Evolutionary conservation across 2,329 filamentous ascomycete species (phyloP).

Genomic region (Fusarium sp.): DNA sequence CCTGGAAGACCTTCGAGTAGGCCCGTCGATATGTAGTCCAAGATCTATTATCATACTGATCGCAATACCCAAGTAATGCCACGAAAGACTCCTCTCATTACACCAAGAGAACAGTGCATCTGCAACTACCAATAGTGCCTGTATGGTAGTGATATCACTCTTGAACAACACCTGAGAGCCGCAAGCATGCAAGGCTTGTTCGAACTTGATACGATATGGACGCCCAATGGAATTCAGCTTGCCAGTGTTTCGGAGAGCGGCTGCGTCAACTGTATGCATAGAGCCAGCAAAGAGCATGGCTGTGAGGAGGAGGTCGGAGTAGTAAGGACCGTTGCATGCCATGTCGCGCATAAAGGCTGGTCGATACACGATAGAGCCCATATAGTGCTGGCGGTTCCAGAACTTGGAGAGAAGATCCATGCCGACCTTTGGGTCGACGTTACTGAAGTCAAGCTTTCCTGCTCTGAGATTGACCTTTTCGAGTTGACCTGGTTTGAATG

Average conservation of each 20-base stretch:
- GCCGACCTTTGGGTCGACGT: constrained; percentile 55
- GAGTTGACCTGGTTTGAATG: not conserved
- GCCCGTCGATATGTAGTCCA: not conserved
- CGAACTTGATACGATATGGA: constrained; percentile 10
- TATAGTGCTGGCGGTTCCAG: constrained; percentile 64
- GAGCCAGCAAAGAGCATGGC: constrained; percentile 58
- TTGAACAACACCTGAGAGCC: not conserved
- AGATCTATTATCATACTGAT: constrained; percentile 24
- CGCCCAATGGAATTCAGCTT: not conserved
- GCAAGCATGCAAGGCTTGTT: not conserved
- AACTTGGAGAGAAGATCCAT: constrained; percentile 61
- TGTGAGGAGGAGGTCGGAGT: constrained; percentile 65
- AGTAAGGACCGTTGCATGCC: constrained; percentile 64
- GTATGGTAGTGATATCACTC: constrained; percentile 10
- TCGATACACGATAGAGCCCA: constrained; percentile 57
- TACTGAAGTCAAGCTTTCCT: not conserved
- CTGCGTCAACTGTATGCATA: not conserved
- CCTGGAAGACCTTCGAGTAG: not conserved
- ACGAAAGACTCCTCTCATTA: constrained; percentile 10
- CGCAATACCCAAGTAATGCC: constrained; percentile 23
- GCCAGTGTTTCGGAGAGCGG: not conserved
- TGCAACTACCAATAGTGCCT: not conserved
- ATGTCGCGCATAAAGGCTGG: constrained; percentile 63
- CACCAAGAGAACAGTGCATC: constrained; percentile 5
- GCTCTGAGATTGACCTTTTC: constrained; percentile 5